Evolutionary conservation across 1,139 yeast species (phyloP), one percentile per base, ranked within the genome.

Genomic region (Kodamaea plutei): DNA sequence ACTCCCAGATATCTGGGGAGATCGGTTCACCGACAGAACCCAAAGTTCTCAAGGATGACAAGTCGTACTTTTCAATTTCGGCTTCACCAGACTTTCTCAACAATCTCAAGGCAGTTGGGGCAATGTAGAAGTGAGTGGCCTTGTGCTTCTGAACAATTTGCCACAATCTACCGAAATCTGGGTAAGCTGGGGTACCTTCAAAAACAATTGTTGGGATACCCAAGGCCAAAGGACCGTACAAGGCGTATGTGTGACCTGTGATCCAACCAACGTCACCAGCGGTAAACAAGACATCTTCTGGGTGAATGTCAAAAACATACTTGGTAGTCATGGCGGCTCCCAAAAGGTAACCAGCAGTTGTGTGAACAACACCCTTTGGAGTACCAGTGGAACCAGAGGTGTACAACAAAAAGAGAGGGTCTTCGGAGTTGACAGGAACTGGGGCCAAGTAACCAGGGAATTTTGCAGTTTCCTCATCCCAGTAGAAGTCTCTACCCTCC

Each of bases 191-290:
- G 14, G 98, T 91, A 43, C 96, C 95, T 69, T 91, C 98, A 52
- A 91, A 91, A 39, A 91, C 87, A 43, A 91, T 78, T 20, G 96
- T 79, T 33, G 97, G 84, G 36, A 87, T 80, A 59, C 98, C 98
- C 36, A 87, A 70, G 31, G 78, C 62, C 50, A 91, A 75, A 35
- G 98, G 97, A 42, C 97, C 97, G 57, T 91, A 91, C 40, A 89
- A 69, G 21, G 95, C 96, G 54, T 91, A 91, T 22, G 97, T 83
- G 64, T 91, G 98, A 49, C 98, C 98, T 24, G 98, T 91, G 56
- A 91, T 91, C 98, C 98, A 91, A 58, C 98, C 98, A 33, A 91
- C 95, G 61, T 91, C 98, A 58, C 97, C 97, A 33, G 97, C 96
- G 31, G 97, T 89, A 72, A 91, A 91, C 40, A 91, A 69, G 33